Base-by-base conservation (phyloP, 208 protist genomes). In the Leishmania amazonensis region DNA sequence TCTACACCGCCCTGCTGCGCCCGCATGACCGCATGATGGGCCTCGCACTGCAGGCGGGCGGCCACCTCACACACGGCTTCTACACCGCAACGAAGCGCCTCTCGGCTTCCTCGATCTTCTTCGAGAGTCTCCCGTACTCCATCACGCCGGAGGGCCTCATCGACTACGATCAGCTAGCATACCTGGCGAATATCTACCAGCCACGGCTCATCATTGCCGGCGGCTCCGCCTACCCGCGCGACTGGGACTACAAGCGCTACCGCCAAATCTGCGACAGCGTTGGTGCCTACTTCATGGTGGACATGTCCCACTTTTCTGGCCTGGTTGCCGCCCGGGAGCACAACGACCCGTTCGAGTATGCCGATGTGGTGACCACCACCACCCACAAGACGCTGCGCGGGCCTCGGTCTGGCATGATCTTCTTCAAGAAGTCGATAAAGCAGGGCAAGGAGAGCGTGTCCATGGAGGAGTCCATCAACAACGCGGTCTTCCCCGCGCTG, bases 321-420 rank as follows among this genome's bases (percentile, higher is more conserved):
- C 91, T 99, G 40, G 95, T 99, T 45, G 97, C 98, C 3, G 93
- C 97, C 45, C 84, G 94, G 64, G 87, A 94, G 70, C 85, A 95
- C 75, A 82, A 91, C 71, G 86, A 85, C 68, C 99, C 99, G 19
- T 99, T 99, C 83, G 90, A 96, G 40, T 95, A 95, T 85, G 98
- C 93, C 76, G 99, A 99, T 89, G 85, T 99, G 53, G 99, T 99
- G 21, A 99, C 99, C 17, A 99, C 99, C 8, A 99, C 99, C 35
- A 99, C 99, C 40, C 99, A 99, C 96, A 99, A 99, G 95, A 99
- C 99, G 45, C 91, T 99, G 1, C 96, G 99, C 79, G 99, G 99
- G 35, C 99, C 99, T 28, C 94, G 99, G 73, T 92, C 98, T 45
- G 99, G 98, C 76, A 90, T 99, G 72, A 99, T 99, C 89, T 99